phyloP scores from a whole-genome alignment of 495 filamentous ascomycete genomes.

The Evansstolkia leycettana region DNA sequence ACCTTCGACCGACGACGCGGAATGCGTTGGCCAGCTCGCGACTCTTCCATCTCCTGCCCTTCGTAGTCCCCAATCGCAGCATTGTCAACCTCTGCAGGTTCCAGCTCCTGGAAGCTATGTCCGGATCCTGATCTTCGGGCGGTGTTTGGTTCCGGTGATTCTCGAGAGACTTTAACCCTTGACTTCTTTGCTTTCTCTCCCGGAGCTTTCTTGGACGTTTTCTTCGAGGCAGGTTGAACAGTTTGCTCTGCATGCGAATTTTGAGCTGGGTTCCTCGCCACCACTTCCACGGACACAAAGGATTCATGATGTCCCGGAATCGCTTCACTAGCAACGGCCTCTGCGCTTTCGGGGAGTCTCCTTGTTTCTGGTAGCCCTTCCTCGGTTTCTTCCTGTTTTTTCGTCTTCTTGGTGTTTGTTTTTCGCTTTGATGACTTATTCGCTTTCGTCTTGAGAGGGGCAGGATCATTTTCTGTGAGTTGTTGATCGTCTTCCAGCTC shows the following conservation, averaged over 20 bases:
- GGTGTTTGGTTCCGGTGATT: neutral
- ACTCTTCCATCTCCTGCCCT: conserved; percentile 6
- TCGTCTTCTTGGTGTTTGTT: conserved; percentile 14
- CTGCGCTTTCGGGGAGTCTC: conserved; percentile 16
- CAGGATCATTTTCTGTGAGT: conserved; percentile 30
- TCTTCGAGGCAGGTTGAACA: conserved; percentile 17
- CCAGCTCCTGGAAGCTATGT: conserved; percentile 1
- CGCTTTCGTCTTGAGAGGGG: conserved; percentile 10
- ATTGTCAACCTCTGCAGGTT: conserved; percentile 19
- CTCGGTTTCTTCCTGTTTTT: conserved; percentile 18
- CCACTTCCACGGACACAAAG: conserved; percentile 25
- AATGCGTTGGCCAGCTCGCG: neutral
- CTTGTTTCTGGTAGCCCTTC: conserved; percentile 12
- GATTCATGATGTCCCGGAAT: conserved; percentile 27
- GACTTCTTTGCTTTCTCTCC: conserved; percentile 41
- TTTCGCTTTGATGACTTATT: conserved; percentile 17
- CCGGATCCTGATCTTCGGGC: neutral
- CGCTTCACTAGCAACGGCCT: conserved; percentile 20
- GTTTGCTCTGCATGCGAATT: conserved; percentile 21
- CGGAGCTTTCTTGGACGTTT: conserved; percentile 21
- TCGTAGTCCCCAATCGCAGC: neutral
- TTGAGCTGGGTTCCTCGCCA: conserved; percentile 19
- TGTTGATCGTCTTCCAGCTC: conserved; percentile 35
- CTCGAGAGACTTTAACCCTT: conserved; percentile 2
- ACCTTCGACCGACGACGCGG: conserved; percentile 15